A percentile compares a stretch with the other conserved stretches of the same genome.
phyloP scores from a whole-genome alignment of 768 basidiomycete genomes.

The Termitomyces sp. region DNA sequence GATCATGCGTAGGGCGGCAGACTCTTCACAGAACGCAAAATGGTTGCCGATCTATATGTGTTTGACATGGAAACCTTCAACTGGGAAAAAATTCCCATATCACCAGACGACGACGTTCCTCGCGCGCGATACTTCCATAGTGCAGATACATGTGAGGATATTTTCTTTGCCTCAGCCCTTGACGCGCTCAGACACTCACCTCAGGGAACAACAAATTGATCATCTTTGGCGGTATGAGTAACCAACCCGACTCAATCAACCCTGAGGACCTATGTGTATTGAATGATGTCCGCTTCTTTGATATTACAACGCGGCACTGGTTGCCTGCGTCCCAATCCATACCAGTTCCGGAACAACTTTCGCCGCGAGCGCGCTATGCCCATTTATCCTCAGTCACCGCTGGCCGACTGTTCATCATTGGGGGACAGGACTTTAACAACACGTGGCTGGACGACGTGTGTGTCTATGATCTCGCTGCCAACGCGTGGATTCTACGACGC shows the following conservation, averaged over 20 bases:
- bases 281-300: constrained; percentile 88
- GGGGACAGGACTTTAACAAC: constrained; percentile 92
- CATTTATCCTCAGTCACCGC: constrained; percentile 87
- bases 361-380: constrained; percentile 88
- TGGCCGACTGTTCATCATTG: constrained; percentile 84
- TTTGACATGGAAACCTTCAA: constrained; percentile 79
- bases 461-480: constrained; percentile 72
- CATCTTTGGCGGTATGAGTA: constrained; percentile 94
- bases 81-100: constrained; percentile 68
- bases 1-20: constrained; percentile 64
- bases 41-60: constrained; percentile 87
- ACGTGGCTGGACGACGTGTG: constrained; percentile 92
- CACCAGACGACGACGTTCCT: constrained; percentile 66
- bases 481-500: constrained; percentile 74
- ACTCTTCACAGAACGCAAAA: constrained; percentile 77
- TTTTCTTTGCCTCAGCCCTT: background rate
- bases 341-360: constrained; percentile 37
- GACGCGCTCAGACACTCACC: constrained; percentile 6
- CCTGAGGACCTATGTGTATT: constrained; percentile 87
- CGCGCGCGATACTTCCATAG: constrained; percentile 93
- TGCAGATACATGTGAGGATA: constrained; percentile 66
- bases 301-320: constrained; percentile 70
- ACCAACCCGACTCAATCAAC: constrained; percentile 61
- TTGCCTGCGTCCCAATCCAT: constrained; percentile 41
- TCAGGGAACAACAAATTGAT: constrained; percentile 89